Base-by-base conservation (phyloP, 1,139 yeast species). In the Debaryomycetaceae sp. region DNA sequence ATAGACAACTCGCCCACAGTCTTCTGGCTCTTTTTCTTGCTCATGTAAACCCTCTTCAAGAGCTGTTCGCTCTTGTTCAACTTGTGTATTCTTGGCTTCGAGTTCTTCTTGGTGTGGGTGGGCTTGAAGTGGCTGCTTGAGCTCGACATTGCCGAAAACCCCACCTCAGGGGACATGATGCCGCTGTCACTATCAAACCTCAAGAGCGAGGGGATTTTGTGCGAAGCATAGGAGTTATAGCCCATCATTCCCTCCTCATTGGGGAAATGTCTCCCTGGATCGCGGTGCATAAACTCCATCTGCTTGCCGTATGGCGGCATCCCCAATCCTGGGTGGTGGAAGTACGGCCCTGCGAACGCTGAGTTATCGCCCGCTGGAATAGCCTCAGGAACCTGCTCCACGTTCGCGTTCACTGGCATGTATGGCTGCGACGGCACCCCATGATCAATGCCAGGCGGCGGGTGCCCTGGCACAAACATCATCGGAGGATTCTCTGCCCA, bases 31-130 rank as follows among this genome's bases (percentile, higher is more conserved):
- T 44, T 44, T 6, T 41, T 36, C 37, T 39, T 36, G 23, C 37
- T 46, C 5, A 40, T 9, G 20, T 40, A 14, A 8, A 45, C 43
- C 34, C 47, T 39, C 24, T 47, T 47, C 35, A 41, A 27, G 3
- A 27, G 11, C 39, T 39, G 37, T 23, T 40, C 44, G 36, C 38
- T 46, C 40, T 49, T 49, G 40, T 51, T 55, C 24, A 69, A 56
- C 47, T 67, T 68, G 49, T 68, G 60, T 47, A 70, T 69, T 27
- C 73, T 53, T 1, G 76, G 76, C 34, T 63, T 60, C 13, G 65
- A 55, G 50, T 69, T 69, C 46, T 59, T 58, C 48, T 70, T 70
- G 8, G 75, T 68, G 39, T 63, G 65, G 6, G 59, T 64, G 6
- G 76, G 76, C 45, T 66, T 66, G 56, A 61, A 69, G 42, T 63